A percentile compares a stretch with the other conserved stretches of the same genome.
phyloP scores from a whole-genome alignment of 768 basidiomycete genomes.

The Roridomyces roridus region DNA sequence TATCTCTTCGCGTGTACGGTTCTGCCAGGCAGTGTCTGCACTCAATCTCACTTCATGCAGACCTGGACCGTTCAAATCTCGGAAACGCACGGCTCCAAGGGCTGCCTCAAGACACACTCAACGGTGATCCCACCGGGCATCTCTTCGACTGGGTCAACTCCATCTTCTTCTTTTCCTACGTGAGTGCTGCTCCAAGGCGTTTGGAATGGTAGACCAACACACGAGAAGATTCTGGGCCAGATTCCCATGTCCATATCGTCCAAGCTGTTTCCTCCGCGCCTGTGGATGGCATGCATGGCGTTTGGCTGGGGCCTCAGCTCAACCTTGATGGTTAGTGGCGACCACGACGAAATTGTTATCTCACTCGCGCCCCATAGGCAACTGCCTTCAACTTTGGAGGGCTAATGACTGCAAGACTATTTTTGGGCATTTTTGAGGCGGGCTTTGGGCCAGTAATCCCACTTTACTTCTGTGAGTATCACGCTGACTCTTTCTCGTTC shows the following conservation, averaged over 20 bases:
- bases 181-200: constrained; percentile 34
- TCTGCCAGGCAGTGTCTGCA: background rate
- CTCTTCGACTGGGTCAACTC: constrained; percentile 84
- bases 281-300: constrained; percentile 70
- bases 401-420: constrained; percentile 61
- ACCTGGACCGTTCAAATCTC: constrained; percentile 78
- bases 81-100: constrained; percentile 83
- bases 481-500: background rate
- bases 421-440: constrained; percentile 80
- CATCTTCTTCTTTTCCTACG: constrained; percentile 82
- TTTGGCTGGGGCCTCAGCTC: constrained; percentile 82
- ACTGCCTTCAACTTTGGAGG: constrained; percentile 65
- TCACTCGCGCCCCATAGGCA: constrained; percentile 53
- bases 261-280: constrained; percentile 71
- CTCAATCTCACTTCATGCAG: constrained; percentile 29
- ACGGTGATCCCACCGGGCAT: constrained; percentile 69
- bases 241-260: constrained; percentile 69
- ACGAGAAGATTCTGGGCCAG: constrained; percentile 66
- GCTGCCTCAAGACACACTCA: constrained; percentile 65
- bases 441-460: constrained; percentile 81
- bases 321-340: constrained; percentile 62
- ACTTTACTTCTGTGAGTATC: constrained; percentile 72
- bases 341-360: background rate
- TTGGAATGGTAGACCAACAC: background rate
- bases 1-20: constrained; percentile 75